Evolutionary conservation across 2,329 filamentous ascomycete species (phyloP).

Genomic region (Diaporthe ampelina): DNA sequence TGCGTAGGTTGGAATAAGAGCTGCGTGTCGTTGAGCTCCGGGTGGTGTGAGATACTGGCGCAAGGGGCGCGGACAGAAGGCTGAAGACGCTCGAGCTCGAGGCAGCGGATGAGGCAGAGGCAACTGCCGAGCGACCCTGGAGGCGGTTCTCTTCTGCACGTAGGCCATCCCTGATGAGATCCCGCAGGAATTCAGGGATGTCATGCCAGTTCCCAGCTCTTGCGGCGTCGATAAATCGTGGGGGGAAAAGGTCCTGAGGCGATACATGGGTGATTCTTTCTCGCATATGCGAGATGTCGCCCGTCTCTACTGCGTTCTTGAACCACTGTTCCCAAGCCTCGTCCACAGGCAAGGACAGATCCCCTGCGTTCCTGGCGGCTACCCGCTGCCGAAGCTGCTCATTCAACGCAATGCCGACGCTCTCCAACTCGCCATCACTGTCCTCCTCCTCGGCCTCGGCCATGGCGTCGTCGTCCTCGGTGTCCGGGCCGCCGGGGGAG

Average conservation of each 20-base stretch:
- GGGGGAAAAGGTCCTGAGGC: constrained; percentile 58
- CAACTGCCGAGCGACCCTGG: constrained; percentile 37
- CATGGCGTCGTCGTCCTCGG: constrained; percentile 17
- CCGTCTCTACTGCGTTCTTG: constrained; percentile 77
- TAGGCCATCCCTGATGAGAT: constrained; percentile 63
- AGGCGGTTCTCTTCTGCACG: constrained; percentile 52
- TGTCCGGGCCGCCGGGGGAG: constrained; percentile 29
- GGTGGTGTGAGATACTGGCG: constrained; percentile 17
- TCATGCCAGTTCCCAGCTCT: constrained; percentile 70
- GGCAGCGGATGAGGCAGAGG: constrained; percentile 41
- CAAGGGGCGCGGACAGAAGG: constrained; percentile 34
- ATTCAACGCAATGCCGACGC: constrained; percentile 74
- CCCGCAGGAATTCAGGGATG: constrained; percentile 69
- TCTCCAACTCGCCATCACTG: constrained; percentile 67
- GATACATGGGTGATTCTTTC: constrained; percentile 51
- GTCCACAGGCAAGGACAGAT: constrained; percentile 71
- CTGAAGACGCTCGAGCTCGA: constrained; percentile 34
- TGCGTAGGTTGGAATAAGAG: constrained; percentile 35
- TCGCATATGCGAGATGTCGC: constrained; percentile 58
- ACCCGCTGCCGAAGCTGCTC: constrained; percentile 75
- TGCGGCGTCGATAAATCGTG: constrained; percentile 67
- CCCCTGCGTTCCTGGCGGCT: constrained; percentile 73
- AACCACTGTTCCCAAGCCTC: constrained; percentile 83
- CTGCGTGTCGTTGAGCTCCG: constrained; percentile 30
- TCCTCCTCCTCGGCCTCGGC: constrained; percentile 56